phyloP scores from a whole-genome alignment of 179 eudicot genomes.

The Carnegiea gigantea region DNA sequence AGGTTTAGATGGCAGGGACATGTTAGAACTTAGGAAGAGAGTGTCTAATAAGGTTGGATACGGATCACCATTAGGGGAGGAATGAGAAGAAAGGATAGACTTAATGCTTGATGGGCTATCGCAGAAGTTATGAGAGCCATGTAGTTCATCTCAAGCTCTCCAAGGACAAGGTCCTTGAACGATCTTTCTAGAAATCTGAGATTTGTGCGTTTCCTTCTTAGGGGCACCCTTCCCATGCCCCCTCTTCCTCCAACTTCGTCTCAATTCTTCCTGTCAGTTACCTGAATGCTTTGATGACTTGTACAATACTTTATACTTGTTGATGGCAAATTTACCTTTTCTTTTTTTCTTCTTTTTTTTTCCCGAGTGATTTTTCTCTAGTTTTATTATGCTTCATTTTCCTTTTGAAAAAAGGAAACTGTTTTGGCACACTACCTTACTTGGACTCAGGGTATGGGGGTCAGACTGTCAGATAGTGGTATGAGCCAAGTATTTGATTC shows the following conservation, averaged over 20 bases:
- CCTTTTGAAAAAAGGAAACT: neutral
- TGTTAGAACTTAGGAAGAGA: neutral
- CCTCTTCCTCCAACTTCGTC: no score
- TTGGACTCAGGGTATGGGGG: neutral
- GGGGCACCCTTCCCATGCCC: neutral
- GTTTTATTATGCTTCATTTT: neutral
- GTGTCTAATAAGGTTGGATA: neutral
- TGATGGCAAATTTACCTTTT: neutral
- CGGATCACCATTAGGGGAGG: neutral
- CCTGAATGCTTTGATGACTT: slow-evolving; percentile 1
- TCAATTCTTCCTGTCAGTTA: neutral
- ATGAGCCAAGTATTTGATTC: neutral
- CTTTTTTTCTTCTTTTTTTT: neutral
- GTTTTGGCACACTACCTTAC: neutral
- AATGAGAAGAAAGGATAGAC: neutral
- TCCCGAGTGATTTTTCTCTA: neutral
- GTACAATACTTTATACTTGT: neutral
- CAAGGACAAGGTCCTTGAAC: neutral
- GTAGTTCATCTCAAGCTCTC: neutral
- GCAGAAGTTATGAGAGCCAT: neutral
- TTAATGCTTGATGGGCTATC: neutral
- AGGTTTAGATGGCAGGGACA: neutral
- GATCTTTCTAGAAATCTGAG: neutral
- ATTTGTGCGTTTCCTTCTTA: neutral
- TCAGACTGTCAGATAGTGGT: neutral